Evolutionary conservation across 2,329 filamentous ascomycete genomes (phyloP).

Genomic region (Talaromyces sp.): DNA sequence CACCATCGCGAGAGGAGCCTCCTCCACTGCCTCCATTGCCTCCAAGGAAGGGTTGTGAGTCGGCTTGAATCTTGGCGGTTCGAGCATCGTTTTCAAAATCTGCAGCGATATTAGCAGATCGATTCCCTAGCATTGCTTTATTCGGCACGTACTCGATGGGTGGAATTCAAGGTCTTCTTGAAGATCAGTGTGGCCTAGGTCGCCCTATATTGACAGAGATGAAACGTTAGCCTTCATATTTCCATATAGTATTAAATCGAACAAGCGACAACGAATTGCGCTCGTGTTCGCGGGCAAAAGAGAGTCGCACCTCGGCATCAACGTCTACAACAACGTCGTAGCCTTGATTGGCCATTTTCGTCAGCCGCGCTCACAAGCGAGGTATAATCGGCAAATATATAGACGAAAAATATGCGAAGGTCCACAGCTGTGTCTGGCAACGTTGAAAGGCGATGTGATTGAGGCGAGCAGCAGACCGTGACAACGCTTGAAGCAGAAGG

Average conservation of each 20-base stretch:
- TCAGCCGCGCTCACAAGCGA: neutral
- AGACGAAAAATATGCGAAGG: neutral
- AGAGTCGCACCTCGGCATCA: slow-evolving; percentile 72
- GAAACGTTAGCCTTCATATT: slow-evolving; percentile 12
- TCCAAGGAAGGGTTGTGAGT: slow-evolving; percentile 47
- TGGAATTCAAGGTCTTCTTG: slow-evolving; percentile 99
- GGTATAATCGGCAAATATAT: neutral
- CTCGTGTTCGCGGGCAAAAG: neutral
- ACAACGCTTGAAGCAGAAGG: neutral
- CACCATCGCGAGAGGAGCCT: slow-evolving; percentile 29
- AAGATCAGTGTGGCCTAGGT: slow-evolving; percentile 95
- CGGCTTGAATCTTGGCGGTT: slow-evolving; percentile 45
- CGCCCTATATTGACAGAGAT: slow-evolving; percentile 57
- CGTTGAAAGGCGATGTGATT: neutral
- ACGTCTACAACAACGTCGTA: slow-evolving; percentile 98
- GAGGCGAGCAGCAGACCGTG: neutral
- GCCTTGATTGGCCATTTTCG: slow-evolving; percentile 69
- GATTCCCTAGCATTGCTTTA: neutral
- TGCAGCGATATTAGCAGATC: slow-evolving; percentile 19
- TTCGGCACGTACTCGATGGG: slow-evolving; percentile 60
- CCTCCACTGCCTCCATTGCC: slow-evolving; percentile 39
- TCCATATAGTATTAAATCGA: neutral
- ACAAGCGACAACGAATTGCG: neutral
- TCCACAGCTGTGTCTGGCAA: neutral
- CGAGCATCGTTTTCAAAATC: slow-evolving; percentile 63